Conservation (phyloP, 768 basidiomycete genomes). For the Nidularia pulvinata region DNA sequence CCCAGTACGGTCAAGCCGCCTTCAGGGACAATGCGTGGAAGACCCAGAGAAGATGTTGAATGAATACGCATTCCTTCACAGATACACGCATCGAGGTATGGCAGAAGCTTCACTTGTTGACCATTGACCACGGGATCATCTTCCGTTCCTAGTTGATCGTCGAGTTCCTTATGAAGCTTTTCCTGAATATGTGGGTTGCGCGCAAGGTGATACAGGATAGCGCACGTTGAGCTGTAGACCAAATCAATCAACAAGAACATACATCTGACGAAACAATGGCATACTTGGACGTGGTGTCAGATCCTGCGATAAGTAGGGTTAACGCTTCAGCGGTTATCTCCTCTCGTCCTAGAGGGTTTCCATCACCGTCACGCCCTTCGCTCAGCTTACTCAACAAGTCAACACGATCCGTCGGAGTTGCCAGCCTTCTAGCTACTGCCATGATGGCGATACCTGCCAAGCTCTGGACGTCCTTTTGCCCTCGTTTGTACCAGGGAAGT, state of each 20-base stretch:
- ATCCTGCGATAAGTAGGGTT: conserved; percentile 86
- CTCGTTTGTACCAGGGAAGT: conserved; percentile 78
- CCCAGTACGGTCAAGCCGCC: conserved; percentile 67
- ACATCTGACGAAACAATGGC: conserved; percentile 13
- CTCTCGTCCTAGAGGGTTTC: conserved; percentile 75
- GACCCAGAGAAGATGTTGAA: conserved; percentile 81
- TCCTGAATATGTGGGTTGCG: conserved; percentile 59
- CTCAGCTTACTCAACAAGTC: conserved; percentile 86
- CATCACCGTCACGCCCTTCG: conserved; percentile 73
- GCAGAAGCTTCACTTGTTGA: conserved; percentile 70
- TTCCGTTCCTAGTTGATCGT: conserved; percentile 51
- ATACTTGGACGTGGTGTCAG: conserved; percentile 93
- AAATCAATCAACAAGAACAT: conserved; percentile 3
- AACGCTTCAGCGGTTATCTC: conserved; percentile 90
- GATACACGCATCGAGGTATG: conserved; percentile 87
- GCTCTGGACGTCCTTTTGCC: conserved; percentile 63
- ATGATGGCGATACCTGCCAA: conserved; percentile 81
- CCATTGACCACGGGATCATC: conserved; percentile 63
- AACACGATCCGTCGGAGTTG: conserved; percentile 65
- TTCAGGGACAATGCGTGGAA: conserved; percentile 77
- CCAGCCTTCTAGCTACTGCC: conserved; percentile 77
- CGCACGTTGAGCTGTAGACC: conserved; percentile 74
- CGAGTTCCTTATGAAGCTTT: conserved; percentile 79
- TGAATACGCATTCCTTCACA: conserved; percentile 86
- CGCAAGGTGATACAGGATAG: conserved; percentile 85